A percentile compares a stretch with the other conserved stretches of the same genome.
Evolutionary conservation across 768 basidiomycete species (phyloP).

Genomic region (Ephemerocybe angulata): DNA sequence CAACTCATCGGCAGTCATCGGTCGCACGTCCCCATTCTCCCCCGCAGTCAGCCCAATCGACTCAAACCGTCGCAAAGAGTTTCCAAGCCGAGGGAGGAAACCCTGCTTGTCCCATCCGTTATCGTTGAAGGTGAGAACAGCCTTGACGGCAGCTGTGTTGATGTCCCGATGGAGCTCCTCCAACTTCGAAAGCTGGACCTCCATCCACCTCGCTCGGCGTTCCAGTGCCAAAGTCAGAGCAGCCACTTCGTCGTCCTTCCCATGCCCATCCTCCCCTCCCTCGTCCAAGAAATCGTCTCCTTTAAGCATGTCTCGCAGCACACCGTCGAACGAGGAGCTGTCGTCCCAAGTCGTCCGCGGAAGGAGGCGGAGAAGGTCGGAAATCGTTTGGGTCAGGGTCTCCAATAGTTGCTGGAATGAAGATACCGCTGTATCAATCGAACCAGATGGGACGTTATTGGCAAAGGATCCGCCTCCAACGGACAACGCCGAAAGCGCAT

Average conservation of each 20-base stretch:
- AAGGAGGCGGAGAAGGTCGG: conserved; percentile 77
- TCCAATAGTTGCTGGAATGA: conserved; percentile 88
- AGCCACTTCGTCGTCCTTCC: conserved; percentile 80
- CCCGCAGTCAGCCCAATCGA: conserved; percentile 51
- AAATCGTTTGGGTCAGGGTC: conserved; percentile 87
- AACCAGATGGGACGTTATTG: conserved; percentile 77
- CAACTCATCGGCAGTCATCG: conserved; percentile 68
- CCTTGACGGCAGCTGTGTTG: conserved; percentile 81
- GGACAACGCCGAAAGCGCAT: conserved; percentile 81
- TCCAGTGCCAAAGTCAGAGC: conserved; percentile 80
- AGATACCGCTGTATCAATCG: conserved; percentile 87
- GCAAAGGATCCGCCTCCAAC: conserved; percentile 84
- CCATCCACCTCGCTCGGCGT: conserved; percentile 91
- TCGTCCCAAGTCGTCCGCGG: conserved; percentile 90
- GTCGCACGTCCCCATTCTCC: conserved; percentile 40
- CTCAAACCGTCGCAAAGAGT: conserved; percentile 67
- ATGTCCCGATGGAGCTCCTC: conserved; percentile 89
- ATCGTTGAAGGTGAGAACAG: conserved; percentile 80
- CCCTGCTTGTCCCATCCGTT: conserved; percentile 74
- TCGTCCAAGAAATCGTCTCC: conserved; percentile 86
- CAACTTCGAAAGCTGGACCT: conserved; percentile 82
- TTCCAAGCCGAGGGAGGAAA: conserved; percentile 67
- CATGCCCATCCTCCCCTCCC: conserved; percentile 56
- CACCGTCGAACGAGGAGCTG: conserved; percentile 84
- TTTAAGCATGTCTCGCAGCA: conserved; percentile 83